A percentile compares a stretch with the other conserved stretches of the same genome.
These are phyloP conservation scores for Myriosclerotinia curreyana DNA, from an alignment of 2,329 filamentous ascomycete genomes.

Conservation along the genomic window DNA sequence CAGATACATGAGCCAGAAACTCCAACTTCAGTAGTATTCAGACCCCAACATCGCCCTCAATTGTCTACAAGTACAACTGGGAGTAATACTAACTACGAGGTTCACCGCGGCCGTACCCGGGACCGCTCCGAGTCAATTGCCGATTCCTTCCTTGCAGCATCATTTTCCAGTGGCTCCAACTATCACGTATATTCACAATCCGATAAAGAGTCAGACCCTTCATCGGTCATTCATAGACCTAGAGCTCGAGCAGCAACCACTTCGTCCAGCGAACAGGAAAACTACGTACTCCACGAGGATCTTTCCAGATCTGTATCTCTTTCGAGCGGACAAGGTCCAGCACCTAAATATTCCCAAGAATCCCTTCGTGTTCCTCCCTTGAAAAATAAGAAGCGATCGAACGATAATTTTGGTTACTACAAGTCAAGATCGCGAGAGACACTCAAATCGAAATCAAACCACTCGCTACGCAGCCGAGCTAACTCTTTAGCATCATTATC, in stretches of 20 bases:
- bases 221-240: conserved; percentile 38
- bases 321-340: conserved; percentile 34
- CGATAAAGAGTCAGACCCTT: conserved; percentile 41
- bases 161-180: conserved; percentile 42
- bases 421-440: conserved; percentile 53
- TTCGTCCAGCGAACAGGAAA: conserved; percentile 40
- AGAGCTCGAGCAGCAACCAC: conserved; percentile 27
- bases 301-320: conserved; percentile 43
- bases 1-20: conserved; percentile 21
- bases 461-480: conserved; percentile 39
- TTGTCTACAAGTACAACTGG: conserved; percentile 21
- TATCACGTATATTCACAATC: conserved; percentile 52
- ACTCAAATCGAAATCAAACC: conserved; percentile 35
- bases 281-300: conserved; percentile 54
- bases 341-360: conserved; percentile 55
- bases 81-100: conserved; percentile 19
- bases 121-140: conserved; percentile 16
- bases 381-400: conserved; percentile 48
- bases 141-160: conserved; percentile 23
- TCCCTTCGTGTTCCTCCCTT: conserved; percentile 58
- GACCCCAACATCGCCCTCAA: conserved; percentile 15
- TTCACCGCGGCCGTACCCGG: conserved; percentile 8
- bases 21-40: conserved; percentile 17
- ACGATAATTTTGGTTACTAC: conserved; percentile 50
- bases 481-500: conserved; percentile 56